Percentiles rank a stretch among this genome's conserved stretches.
phyloP scores from a whole-genome alignment of 345 rosid species.

The Rhizophora mangle region DNA sequence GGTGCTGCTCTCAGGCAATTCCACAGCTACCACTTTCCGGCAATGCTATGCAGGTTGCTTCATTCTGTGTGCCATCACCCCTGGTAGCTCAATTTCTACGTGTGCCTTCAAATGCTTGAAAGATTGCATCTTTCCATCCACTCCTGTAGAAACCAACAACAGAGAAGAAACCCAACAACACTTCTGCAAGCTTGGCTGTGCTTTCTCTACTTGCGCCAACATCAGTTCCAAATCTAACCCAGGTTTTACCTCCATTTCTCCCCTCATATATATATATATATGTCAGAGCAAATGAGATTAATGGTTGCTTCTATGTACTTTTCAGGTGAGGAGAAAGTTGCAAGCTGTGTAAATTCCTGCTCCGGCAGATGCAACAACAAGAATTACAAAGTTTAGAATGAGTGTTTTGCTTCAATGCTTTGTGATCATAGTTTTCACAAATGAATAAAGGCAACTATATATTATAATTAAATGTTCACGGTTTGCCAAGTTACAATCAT shows the following conservation, averaged over 20 bases:
- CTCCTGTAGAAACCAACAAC: neutral
- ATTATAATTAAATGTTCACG: constrained; percentile 7
- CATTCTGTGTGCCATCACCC: constrained; percentile 25
- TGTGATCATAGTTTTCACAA: too few species aligned
- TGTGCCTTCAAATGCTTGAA: constrained; percentile 38
- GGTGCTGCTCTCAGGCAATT: constrained; percentile 21
- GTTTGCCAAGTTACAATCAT: neutral
- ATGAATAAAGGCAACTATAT: too few species aligned
- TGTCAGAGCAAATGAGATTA: neutral
- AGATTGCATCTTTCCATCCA: constrained; percentile 31
- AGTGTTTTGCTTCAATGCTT: too few species aligned
- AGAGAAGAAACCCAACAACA: neutral
- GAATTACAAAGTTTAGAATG: neutral
- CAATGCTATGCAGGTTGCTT: constrained; percentile 40
- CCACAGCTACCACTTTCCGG: constrained; percentile 20
- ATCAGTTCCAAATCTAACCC: constrained; percentile 43
- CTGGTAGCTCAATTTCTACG: neutral
- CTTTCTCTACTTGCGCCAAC: constrained; percentile 37
- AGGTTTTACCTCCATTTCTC: constrained; percentile 11
- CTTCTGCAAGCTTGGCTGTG: constrained; percentile 50
- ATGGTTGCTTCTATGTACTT: neutral
- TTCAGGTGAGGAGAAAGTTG: constrained; percentile 41
- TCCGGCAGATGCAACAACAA: constrained; percentile 27
- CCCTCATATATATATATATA: too few species aligned
- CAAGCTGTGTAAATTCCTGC: constrained; percentile 44